Evolutionary conservation across 768 basidiomycete species (phyloP).

Genomic region (Cytidiella melzeri): DNA sequence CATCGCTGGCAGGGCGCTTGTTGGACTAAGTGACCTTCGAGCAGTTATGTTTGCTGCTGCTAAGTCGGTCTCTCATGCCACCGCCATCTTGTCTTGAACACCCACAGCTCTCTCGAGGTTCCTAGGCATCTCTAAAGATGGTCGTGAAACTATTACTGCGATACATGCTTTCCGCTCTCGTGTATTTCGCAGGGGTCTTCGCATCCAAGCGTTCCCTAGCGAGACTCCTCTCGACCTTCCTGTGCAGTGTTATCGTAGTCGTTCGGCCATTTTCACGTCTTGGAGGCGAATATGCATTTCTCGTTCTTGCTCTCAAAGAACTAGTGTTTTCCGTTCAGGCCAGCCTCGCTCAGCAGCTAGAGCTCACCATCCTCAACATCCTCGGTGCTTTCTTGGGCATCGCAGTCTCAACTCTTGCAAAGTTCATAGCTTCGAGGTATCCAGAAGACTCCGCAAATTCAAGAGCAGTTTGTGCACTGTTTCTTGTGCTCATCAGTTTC

Average conservation of each 20-base stretch:
- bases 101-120: too few species aligned
- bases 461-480: conserved; percentile 34
- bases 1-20: too few species aligned
- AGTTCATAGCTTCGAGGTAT: conserved; percentile 26
- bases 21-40: too few species aligned
- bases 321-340: conserved; percentile 42
- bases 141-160: neutral
- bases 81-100: too few species aligned
- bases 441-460: conserved; percentile 23
- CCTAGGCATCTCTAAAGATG: too few species aligned
- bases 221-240: conserved; percentile 37
- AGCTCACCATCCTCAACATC: conserved; percentile 37
- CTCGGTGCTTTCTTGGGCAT: conserved; percentile 36
- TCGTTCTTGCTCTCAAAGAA: conserved; percentile 35
- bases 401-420: conserved; percentile 30
- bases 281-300: conserved; percentile 35
- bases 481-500: conserved; percentile 34
- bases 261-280: conserved; percentile 33
- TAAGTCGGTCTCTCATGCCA: too few species aligned
- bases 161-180: neutral
- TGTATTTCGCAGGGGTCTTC: conserved; percentile 7
- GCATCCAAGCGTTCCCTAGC: conserved; percentile 31
- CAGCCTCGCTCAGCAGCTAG: conserved; percentile 42
- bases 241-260: conserved; percentile 35
- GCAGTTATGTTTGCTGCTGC: too few species aligned